Base-by-base conservation (phyloP, 768 basidiomycete species). In the Rhizopogon vulgaris region DNA sequence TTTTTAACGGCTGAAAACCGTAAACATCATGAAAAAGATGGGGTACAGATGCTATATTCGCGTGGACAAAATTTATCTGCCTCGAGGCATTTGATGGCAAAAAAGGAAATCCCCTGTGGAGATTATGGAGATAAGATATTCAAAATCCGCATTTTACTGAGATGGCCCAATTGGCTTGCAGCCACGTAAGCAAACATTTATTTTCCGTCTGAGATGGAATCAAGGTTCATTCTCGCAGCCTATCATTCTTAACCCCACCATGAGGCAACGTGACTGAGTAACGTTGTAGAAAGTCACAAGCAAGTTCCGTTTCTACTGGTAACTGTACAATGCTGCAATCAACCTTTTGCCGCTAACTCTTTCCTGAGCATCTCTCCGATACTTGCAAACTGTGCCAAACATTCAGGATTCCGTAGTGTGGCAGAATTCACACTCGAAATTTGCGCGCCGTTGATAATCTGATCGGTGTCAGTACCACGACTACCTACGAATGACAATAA, bases 371-470 rank as follows among this genome's bases (percentile, higher is more conserved):
- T 52, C 46, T 71, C 62, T 38, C 86, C 84, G 46, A 82, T 65
- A n/a, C 72, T 67, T 39, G 63, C 78, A 68, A 85, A 90, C 56
- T 78, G 79, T 6, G 63, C 69, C 43, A 90, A 73, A 66, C 85
- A 87, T 56, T 80, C 82, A 15, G 89, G 84, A 65, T 91, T 90
- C 32, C 78, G 72, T 56, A 92, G 63, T 14, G 87, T 90, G 32
- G 85, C 76, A 15, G 78, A 79, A 63, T 90, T 90, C 41, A 90
- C 80, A 53, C 71, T 79, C 36, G 78, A 75, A 46, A 85, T 57
- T n/a, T 80, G 73, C 2, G 85, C 81, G 9, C 90, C 89, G 64
- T 90, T 89, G 69, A 91, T 81, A 58, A 91, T 83, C 86, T 87
- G 60, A 47, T 55, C 56, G 48, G 48, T 36, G 6, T 38, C 48